Base-by-base conservation (phyloP, 441 rosid species). In the Gossypium davidsonii region DNA sequence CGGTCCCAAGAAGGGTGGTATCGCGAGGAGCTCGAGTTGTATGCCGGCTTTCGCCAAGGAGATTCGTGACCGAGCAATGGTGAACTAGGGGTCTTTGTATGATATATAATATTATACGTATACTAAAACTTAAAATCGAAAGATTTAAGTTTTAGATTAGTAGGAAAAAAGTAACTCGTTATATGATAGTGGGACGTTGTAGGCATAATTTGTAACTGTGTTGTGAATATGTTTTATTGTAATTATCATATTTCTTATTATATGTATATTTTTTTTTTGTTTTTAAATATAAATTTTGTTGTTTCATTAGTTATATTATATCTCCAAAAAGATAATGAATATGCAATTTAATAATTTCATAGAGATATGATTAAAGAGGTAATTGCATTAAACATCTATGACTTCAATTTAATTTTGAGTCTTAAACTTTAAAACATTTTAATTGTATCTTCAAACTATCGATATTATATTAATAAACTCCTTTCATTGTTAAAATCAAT, bases 1-100 rank as follows among this genome's bases (percentile, higher is more conserved):
- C 51, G 84, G 76, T 46, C 83, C 11, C 1, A 77, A 65, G 75
- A 82, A 67, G 25, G 83, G 81, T 4, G 67, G 85, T 12, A 77
- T 89, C 31, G 20, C 86, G 0, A 86, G 98, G 86, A 92, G 90
- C 79, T 87, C 91, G 1, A 91, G 98, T 61, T 91, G 97, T 65
- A 86, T 87, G 77, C 83, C 93, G 26, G 88, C 89, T 1, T 74
- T 91, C 34, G 70, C 89, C 2, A 84, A 81, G 82, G 85, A 79
- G 55, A 63, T 83, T 15, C 48, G 23, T 28, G 84, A 75, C 63
- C 72, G 12, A 14, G 25, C 74, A 6, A 48, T 79, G 67, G 78
- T 80, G 66, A 75, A 83, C 56, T 81, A 44, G 48, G 18, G 11
- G 18, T 57, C n/a, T 42, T 37, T 17, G 3, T 15, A 37, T 62